Base-by-base conservation (phyloP, 805 yeast species). In the Saccharomycopsis sp. region DNA sequence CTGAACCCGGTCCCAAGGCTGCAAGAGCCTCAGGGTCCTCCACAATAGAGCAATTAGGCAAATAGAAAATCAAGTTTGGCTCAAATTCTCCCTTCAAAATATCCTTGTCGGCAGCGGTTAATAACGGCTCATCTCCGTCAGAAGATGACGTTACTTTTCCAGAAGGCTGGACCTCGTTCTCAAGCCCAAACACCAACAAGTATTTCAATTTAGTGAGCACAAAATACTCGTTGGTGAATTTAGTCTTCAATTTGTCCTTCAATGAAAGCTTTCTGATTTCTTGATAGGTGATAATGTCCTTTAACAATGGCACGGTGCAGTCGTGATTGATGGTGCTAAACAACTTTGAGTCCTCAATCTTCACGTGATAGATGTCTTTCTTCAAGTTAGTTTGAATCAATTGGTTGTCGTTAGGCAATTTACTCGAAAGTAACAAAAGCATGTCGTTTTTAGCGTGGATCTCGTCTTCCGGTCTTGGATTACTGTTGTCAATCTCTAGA, bases 201-300 rank as follows among this genome's bases (percentile, higher is more conserved):
- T 58, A 61, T 51, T 61, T 58, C 24, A 56, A 47, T 25, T 61
- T 61, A 24, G 63, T 61, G 41, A 61, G 52, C 15, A 58, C 58
- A 42, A 61, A 61, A 23, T 58, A 61, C 25, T 61, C 63, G 20
- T 56, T 47, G 34, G 59, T 61, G 9, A 50, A 42, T 29, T 42
- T 42, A 23, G 56, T 57, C 25, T 54, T 20, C 5, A 61, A 19
- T 17, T 62, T 55, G 34, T 61, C 57, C 52, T 59, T 59, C 3
- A 61, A 19, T 15, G 59, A 56, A 24, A 61, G 44, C 42, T 61
- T 61, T 2, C 57, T 35, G 25, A 61, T 41, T 24, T 61, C 63
- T n/a, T 44, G 58, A 24, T 61, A 61, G 19, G 59, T 58, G 20
- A 61, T 61, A 42, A 58, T 49, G 8, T 58, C 57, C 23, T 54